Conservation (phyloP, 129 eudicot genomes). For the Arctium minus region DNA sequence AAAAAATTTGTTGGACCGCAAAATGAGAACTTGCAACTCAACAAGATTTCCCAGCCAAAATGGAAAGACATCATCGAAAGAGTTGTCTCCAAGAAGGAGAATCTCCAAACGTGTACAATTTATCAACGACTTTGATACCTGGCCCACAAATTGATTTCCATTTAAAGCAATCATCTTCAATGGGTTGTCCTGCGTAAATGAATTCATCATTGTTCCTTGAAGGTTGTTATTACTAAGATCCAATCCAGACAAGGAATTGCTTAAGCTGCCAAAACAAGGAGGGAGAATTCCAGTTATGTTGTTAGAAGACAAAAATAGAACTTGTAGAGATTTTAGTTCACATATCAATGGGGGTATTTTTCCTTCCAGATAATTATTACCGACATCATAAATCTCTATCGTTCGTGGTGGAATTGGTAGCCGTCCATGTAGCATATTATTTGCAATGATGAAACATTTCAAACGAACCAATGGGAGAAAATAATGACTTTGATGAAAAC, state of each 20-base stretch:
- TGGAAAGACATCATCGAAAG: not conserved
- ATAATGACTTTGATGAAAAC: not conserved
- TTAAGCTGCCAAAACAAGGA: not conserved
- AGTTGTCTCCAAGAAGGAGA: not conserved
- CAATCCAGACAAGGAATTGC: not conserved
- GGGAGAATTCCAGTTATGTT: not conserved
- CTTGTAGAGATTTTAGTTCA: not conserved
- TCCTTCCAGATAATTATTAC: not conserved
- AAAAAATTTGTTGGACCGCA: not conserved
- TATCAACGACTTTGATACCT: not conserved
- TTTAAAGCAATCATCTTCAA: not conserved
- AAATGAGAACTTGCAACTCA: conserved; percentile 4
- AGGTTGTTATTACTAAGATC: not conserved
- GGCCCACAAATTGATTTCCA: not conserved
- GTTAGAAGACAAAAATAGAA: not conserved
- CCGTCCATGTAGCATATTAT: not conserved
- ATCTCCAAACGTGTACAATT: not conserved
- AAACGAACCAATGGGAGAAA: not conserved
- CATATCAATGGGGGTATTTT: conserved; percentile 1
- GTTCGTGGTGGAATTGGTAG: conserved; percentile 5
- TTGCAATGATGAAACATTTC: not conserved
- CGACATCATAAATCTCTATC: not conserved
- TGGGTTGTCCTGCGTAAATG: not conserved
- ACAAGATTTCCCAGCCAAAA: conserved; percentile 6
- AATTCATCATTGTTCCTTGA: not conserved